A percentile compares a stretch with the other conserved stretches of the same genome.
Evolutionary conservation across 2,329 filamentous ascomycete genomes (phyloP).

Genomic region (Curvularia hawaiiensis): DNA sequence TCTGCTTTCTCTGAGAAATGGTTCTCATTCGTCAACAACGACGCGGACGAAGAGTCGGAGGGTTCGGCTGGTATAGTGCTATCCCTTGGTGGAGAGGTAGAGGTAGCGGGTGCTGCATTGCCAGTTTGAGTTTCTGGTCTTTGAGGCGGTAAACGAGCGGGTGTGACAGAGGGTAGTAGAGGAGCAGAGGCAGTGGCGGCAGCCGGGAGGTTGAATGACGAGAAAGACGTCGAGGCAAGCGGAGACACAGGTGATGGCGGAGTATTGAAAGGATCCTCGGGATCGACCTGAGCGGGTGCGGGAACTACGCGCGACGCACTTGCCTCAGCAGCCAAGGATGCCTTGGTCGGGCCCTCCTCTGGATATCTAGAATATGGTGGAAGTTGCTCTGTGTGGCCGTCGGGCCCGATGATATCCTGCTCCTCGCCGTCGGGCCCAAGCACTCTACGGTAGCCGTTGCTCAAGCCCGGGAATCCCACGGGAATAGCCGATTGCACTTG

Average conservation of each 20-base stretch:
- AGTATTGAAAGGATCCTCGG: slow-evolving; percentile 35
- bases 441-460: slow-evolving; percentile 71
- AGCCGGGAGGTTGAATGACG: slow-evolving; percentile 22
- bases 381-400: slow-evolving; percentile 88
- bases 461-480: slow-evolving; percentile 75
- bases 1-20: slow-evolving; percentile 39
- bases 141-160: slow-evolving; percentile 37
- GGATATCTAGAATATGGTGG: slow-evolving; percentile 92
- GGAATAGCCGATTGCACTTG: slow-evolving; percentile 57
- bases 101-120: slow-evolving; percentile 23
- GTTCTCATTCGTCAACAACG: slow-evolving; percentile 31
- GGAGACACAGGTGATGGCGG: slow-evolving; percentile 34
- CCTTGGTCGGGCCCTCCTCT: slow-evolving; percentile 70
- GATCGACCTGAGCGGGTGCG: slow-evolving; percentile 24
- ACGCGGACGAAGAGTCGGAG: slow-evolving; percentile 37
- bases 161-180: slow-evolving; percentile 30
- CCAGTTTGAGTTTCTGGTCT: slow-evolving; percentile 42
- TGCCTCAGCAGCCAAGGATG: slow-evolving; percentile 46
- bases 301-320: slow-evolving; percentile 39
- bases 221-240: slow-evolving; percentile 25
- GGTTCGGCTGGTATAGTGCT: slow-evolving; percentile 31
- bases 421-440: slow-evolving; percentile 84
- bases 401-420: slow-evolving; percentile 82
- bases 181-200: slow-evolving; percentile 19
- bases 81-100: slow-evolving; percentile 14